A percentile compares a stretch with the other conserved stretches of the same genome.
These are phyloP conservation scores for Hirsutella thompsonii DNA, from an alignment of 2,329 filamentous ascomycete genomes.

Conservation along the genomic window DNA sequence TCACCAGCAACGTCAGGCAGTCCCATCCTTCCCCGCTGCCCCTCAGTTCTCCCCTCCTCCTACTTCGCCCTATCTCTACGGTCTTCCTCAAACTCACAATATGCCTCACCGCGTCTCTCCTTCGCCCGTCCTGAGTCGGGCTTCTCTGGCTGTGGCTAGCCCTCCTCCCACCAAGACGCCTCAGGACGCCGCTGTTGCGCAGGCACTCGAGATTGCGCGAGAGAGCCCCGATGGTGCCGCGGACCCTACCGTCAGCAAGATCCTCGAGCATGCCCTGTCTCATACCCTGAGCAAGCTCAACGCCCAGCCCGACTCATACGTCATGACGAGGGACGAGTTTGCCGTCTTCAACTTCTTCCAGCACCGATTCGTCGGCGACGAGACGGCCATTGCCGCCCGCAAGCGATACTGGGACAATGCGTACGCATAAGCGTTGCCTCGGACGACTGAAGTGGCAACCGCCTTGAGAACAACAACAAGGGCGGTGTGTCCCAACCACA, in stretches of 20 bases:
- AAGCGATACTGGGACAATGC: slow-evolving; percentile 40
- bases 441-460: neutral
- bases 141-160: slow-evolving; percentile 2
- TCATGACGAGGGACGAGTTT: slow-evolving; percentile 68
- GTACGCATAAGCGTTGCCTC: slow-evolving; percentile 15
- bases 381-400: slow-evolving; percentile 32
- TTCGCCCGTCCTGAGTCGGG: slow-evolving; percentile 5
- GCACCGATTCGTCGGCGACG: slow-evolving; percentile 44
- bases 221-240: slow-evolving; percentile 55
- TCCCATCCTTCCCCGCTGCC: neutral
- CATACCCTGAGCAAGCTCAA: slow-evolving; percentile 58
- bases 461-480: neutral
- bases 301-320: slow-evolving; percentile 51
- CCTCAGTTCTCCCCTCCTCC: neutral
- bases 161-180: slow-evolving; percentile 7
- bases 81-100: neutral
- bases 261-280: slow-evolving; percentile 51
- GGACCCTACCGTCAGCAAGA: slow-evolving; percentile 47
- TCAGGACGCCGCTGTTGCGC: slow-evolving; percentile 36
- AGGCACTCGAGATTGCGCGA: slow-evolving; percentile 64
- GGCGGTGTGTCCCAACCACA: no score
- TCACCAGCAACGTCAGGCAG: neutral
- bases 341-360: slow-evolving; percentile 80
- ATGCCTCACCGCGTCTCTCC: slow-evolving; percentile 13
- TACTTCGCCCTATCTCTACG: neutral